A percentile compares a stretch with the other conserved stretches of the same genome.
phyloP scores from a whole-genome alignment of 805 yeast genomes.

The Candida maesae region DNA sequence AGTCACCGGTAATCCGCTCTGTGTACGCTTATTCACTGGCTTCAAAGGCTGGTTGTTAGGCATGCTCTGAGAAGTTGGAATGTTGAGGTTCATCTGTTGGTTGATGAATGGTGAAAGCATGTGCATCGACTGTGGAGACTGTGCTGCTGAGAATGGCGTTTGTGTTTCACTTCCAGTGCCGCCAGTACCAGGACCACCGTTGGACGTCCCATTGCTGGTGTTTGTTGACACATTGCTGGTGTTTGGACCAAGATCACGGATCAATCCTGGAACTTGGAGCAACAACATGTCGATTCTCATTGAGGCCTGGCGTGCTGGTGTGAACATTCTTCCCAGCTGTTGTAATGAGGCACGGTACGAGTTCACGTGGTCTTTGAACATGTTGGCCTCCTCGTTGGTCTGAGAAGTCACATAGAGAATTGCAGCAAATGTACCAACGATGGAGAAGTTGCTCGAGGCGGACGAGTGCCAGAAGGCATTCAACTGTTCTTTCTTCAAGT shows the following conservation, averaged over 20 bases:
- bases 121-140: constrained; percentile 12
- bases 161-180: too few species aligned
- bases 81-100: constrained; percentile 16
- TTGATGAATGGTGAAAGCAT: constrained; percentile 16
- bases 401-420: constrained; percentile 67
- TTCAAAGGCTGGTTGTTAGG: constrained; percentile 17
- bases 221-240: constrained; percentile 4
- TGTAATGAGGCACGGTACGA: constrained; percentile 76
- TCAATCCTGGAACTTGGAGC: constrained; percentile 65
- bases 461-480: constrained; percentile 90
- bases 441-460: constrained; percentile 70
- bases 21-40: constrained; percentile 9
- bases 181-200: too few species aligned
- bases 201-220: constrained; percentile 12
- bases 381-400: constrained; percentile 55
- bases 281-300: constrained; percentile 67
- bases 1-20: constrained; percentile 14
- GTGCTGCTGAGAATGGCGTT: constrained; percentile 11
- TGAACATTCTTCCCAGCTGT: constrained; percentile 71
- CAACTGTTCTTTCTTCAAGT: constrained; percentile 72
- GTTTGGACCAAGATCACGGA: constrained; percentile 12
- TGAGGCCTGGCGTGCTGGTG: constrained; percentile 73
- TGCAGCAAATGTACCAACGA: constrained; percentile 87
- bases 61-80: constrained; percentile 17
- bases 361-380: constrained; percentile 63